phyloP scores from a whole-genome alignment of 352 stramenopile genomes.

The Thraustochytrium sp. region DNA sequence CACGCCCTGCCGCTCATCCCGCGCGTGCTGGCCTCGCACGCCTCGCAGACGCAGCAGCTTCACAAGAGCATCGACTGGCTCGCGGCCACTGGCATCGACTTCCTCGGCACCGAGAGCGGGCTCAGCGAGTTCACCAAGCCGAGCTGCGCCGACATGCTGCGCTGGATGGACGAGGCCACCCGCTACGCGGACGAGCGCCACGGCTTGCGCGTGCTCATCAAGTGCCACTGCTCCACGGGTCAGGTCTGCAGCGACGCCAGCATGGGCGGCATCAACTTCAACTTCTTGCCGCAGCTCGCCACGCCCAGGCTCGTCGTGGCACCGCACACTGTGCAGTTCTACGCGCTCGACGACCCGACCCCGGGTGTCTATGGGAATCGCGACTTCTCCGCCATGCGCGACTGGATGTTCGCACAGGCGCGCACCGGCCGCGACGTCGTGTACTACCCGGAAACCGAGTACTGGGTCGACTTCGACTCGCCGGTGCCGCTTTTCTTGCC shows the following conservation, averaged over 20 bases:
- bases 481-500: background rate
- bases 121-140: constrained; percentile 52
- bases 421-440: background rate
- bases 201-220: constrained; percentile 38
- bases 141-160: constrained; percentile 36
- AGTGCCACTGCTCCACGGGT: constrained; percentile 49
- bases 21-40: constrained; percentile 16
- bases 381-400: constrained; percentile 51
- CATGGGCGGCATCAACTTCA: constrained; percentile 51
- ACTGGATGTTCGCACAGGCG: constrained; percentile 8
- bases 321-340: constrained; percentile 54
- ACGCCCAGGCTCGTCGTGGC: constrained; percentile 45
- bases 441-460: background rate
- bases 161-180: background rate
- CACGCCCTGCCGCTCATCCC: constrained; percentile 49
- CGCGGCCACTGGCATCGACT: constrained; percentile 50
- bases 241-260: constrained; percentile 34
- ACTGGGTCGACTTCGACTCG: constrained; percentile 26
- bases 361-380: constrained; percentile 49
- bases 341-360: constrained; percentile 50
- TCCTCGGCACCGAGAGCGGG: constrained; percentile 51
- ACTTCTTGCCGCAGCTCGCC: constrained; percentile 51
- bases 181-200: background rate
- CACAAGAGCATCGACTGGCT: constrained; percentile 44
- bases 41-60: background rate